Evolutionary conservation across 768 basidiomycete species (phyloP), one percentile per base, ranked within the genome.

Genomic region (Suillus variegatus): DNA sequence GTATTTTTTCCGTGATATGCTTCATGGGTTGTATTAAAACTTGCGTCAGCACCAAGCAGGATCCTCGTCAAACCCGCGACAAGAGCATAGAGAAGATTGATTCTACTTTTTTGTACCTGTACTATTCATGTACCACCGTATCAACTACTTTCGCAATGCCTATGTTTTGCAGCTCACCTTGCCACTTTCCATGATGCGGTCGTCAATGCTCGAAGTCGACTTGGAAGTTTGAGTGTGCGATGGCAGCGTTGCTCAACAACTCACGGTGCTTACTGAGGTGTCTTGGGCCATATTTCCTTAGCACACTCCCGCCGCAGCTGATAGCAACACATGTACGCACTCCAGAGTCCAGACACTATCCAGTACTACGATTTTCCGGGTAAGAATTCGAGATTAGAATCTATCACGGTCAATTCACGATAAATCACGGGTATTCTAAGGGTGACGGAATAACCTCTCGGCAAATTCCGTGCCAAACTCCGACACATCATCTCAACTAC

Each of bases 41-140:
- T 18, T 8, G 44, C 40, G 4, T 46, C 40, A 75, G 74, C 75
- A 75, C 36, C 74, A 75, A 35, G 74, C 75, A 20, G 72, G 74
- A 28, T 65, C 64, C 22, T 67, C 75, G 47, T 69, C 73, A 63
- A 75, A 74, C 65, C 51, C 73, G 18, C 72, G 74, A 60, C 25
- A 65, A 13, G 67, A 65, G 18, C 73, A 76, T 18, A 63, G 66
- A 56, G 74, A 74, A 40, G 73, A 74, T 38, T 62, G 28, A 62
- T 51, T 36, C 20, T 62, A 57, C 38, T 18, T 40, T 57, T 7
- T 18, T 35, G 13, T 16, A 38, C n/a, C n/a, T 57, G n/a, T 57
- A 57, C 56, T n/a, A 38, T 56, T 38, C n/a, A 6, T 40, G n/a
- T 57, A 40, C 22, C 36, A 57, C n/a, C 25, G 40, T 57, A 40